These are phyloP conservation scores for Ustilago sp. DNA, from an alignment of 1,284 basidiomycete species.

Conservation along the genomic window DNA sequence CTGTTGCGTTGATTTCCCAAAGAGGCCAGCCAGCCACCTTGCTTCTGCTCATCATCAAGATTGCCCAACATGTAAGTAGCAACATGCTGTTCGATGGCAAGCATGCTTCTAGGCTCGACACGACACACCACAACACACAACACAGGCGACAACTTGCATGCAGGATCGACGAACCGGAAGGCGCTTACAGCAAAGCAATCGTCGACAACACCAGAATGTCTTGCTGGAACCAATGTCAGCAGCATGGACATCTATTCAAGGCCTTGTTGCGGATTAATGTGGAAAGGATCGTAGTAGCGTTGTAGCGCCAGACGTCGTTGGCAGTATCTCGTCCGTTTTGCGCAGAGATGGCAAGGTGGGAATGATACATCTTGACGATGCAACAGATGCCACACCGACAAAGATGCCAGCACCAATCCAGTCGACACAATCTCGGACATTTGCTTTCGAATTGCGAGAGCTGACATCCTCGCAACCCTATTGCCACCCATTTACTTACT, in stretches of 20 bases:
- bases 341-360: no score
- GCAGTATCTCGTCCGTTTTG: no score
- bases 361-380: no score
- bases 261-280: no score
- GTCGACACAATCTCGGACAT: background rate
- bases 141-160: constrained; percentile 7
- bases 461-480: background rate
- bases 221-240: background rate
- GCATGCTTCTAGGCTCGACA: constrained; percentile 34
- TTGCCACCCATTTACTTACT: background rate
- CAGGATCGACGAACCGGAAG: background rate
- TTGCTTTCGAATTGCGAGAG: background rate
- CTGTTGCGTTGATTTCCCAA: constrained; percentile 9
- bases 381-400: background rate
- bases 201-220: background rate
- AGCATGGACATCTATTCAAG: background rate
- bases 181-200: background rate
- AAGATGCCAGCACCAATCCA: background rate
- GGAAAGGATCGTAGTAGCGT: no score
- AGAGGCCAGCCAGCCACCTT: constrained; percentile 4
- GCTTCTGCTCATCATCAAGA: constrained; percentile 71
- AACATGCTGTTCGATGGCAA: constrained; percentile 21
- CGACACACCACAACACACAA: constrained; percentile 10
- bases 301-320: no score
- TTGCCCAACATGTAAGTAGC: constrained; percentile 64